Evolutionary conservation across 73 alveolate genomes (phyloP).

Genomic region (Paramecium octaurelia): DNA sequence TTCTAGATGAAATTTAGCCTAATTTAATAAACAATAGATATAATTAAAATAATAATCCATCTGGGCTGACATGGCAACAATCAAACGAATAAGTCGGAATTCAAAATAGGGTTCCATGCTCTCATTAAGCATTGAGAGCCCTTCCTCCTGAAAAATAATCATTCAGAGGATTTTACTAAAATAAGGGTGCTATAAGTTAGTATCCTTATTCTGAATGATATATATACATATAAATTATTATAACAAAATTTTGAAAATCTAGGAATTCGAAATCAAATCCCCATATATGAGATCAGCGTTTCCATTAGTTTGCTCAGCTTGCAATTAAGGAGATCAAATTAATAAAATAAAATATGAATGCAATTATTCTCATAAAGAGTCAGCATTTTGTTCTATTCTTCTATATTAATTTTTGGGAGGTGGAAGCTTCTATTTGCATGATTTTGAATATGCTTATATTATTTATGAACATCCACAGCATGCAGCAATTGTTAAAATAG

Average conservation of each 20-base stretch:
- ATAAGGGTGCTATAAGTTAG: background rate
- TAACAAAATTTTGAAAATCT: background rate
- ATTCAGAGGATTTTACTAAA: slow-evolving; percentile 15
- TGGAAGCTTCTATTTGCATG: slow-evolving; percentile 19
- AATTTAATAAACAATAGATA: background rate
- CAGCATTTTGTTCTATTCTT: background rate
- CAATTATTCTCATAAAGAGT: background rate
- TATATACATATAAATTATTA: background rate
- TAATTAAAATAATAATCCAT: background rate
- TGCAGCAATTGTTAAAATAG: background rate
- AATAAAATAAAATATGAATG: background rate
- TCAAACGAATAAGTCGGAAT: background rate
- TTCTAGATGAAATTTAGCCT: background rate
- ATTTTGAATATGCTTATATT: background rate
- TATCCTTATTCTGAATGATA: slow-evolving; percentile 12
- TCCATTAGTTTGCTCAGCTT: background rate
- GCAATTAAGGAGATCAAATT: background rate
- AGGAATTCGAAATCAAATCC: background rate
- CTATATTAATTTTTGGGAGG: background rate
- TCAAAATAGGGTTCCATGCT: background rate
- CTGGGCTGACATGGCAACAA: background rate
- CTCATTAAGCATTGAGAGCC: background rate
- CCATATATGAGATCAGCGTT: background rate
- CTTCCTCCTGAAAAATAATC: background rate
- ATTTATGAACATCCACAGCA: slow-evolving; percentile 38